Evolutionary conservation across 306 rosid genomes (phyloP).

Genomic region (Cucurbita argyrosperma): DNA sequence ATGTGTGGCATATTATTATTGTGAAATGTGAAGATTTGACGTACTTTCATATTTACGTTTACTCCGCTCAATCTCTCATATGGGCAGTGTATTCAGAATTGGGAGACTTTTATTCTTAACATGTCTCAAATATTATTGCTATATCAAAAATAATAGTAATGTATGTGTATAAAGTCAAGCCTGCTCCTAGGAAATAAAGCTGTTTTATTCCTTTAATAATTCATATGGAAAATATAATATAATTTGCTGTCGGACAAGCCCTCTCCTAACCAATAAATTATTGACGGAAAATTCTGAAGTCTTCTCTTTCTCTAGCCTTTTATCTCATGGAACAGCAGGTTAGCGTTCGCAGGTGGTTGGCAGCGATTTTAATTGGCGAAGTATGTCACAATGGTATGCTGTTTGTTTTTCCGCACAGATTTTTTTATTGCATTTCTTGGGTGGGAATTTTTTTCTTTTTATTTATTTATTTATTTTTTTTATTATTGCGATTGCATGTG

Average conservation of each 20-base stretch:
- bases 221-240: neutral
- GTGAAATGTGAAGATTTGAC: neutral
- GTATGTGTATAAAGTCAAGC: neutral
- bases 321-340: neutral
- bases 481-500: no score
- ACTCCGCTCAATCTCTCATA: neutral
- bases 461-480: no score
- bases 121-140: neutral
- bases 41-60: neutral
- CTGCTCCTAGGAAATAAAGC: neutral
- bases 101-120: neutral
- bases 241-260: neutral
- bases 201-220: neutral
- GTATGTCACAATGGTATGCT: neutral
- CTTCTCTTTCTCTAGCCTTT: neutral
- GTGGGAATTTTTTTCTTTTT: no score
- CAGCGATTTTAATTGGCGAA: neutral
- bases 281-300: neutral
- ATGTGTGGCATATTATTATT: neutral
- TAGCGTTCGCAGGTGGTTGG: neutral
- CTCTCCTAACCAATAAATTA: no score
- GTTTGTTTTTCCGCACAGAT: no score
- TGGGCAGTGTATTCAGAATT: neutral
- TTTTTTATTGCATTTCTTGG: no score
- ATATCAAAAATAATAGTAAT: neutral